phyloP scores from a whole-genome alignment of 305 asterid genomes.

The Rubia tinctorum region DNA sequence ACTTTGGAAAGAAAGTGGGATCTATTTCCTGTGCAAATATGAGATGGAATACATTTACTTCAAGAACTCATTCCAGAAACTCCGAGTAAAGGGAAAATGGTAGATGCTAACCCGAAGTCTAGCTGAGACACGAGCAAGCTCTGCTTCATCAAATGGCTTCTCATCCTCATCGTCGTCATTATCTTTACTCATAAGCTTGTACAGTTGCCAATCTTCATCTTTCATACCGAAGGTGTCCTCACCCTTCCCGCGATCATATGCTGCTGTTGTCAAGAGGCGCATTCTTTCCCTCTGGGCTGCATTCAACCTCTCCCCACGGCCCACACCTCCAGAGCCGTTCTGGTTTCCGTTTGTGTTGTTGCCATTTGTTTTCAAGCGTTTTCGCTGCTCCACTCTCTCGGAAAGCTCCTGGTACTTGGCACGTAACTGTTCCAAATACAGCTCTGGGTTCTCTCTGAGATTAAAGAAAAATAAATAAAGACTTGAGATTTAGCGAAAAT shows the following conservation, averaged over 20 bases:
- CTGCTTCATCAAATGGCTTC: slow-evolving; percentile 73
- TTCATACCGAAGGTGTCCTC: slow-evolving; percentile 93
- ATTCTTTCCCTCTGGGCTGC: slow-evolving; percentile 93
- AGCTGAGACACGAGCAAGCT: slow-evolving; percentile 76
- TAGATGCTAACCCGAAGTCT: slow-evolving; percentile 66
- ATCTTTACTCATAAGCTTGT: slow-evolving; percentile 93
- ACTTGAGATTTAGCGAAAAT: neutral
- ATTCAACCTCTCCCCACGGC: slow-evolving; percentile 95
- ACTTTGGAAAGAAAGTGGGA: slow-evolving; percentile 64
- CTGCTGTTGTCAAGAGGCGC: slow-evolving; percentile 96
- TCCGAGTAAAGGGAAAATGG: neutral
- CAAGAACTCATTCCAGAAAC: neutral
- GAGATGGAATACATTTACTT: neutral
- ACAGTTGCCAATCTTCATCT: slow-evolving; percentile 99
- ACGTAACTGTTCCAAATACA: slow-evolving; percentile 80
- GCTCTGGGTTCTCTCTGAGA: slow-evolving; percentile 82
- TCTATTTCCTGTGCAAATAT: slow-evolving; percentile 70
- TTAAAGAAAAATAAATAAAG: slow-evolving; percentile 12
- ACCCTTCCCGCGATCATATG: slow-evolving; percentile 97
- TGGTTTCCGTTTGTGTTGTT: slow-evolving; percentile 69
- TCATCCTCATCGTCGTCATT: slow-evolving; percentile 91
- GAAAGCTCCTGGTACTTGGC: slow-evolving; percentile 70
- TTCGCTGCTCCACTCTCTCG: slow-evolving; percentile 85
- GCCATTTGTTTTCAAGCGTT: slow-evolving; percentile 73
- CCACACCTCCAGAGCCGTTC: slow-evolving; percentile 81